These are phyloP conservation scores for Eragrostis curvula DNA, from an alignment of 176 grass and related monocot species.

Conservation along the genomic window DNA sequence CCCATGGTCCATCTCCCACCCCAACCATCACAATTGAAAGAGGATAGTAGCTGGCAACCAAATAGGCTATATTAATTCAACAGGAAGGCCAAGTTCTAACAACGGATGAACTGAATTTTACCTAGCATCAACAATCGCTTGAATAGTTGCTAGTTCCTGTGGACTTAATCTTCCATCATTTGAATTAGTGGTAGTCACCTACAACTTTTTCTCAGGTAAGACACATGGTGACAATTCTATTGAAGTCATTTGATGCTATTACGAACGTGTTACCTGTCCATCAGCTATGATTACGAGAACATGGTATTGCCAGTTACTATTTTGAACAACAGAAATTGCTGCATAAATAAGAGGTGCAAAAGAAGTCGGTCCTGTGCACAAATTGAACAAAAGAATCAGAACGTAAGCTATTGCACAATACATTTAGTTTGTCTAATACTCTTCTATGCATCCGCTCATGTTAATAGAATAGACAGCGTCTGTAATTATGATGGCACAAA, in stretches of 20 bases:
- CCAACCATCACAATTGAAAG: conserved; percentile 99
- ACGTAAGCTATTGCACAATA: background rate
- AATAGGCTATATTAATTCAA: conserved; percentile 43
- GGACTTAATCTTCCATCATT: conserved; percentile 69
- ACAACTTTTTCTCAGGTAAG: conserved; percentile 51
- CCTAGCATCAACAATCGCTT: conserved; percentile 94
- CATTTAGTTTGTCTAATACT: background rate
- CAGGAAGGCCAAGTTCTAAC: conserved; percentile 18
- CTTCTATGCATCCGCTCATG: background rate
- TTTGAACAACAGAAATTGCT: conserved; percentile 80
- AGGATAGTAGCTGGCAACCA: conserved; percentile 77
- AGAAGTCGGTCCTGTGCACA: conserved; percentile 82
- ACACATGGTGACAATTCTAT: conserved; percentile 12
- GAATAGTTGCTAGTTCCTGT: conserved; percentile 83
- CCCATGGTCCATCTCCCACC: conserved; percentile 96
- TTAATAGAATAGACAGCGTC: conserved; percentile 14
- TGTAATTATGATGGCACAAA: background rate
- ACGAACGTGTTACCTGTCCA: conserved; percentile 69
- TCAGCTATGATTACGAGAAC: conserved; percentile 97
- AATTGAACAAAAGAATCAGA: conserved; percentile 40
- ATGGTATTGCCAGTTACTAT: conserved; percentile 88
- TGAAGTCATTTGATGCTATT: conserved; percentile 33
- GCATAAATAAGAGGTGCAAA: conserved; percentile 85
- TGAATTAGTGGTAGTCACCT: conserved; percentile 57
- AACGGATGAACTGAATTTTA: conserved; percentile 45